These are phyloP conservation scores for Trametes pubescens DNA, from an alignment of 1,284 basidiomycete species.

Conservation along the genomic window DNA sequence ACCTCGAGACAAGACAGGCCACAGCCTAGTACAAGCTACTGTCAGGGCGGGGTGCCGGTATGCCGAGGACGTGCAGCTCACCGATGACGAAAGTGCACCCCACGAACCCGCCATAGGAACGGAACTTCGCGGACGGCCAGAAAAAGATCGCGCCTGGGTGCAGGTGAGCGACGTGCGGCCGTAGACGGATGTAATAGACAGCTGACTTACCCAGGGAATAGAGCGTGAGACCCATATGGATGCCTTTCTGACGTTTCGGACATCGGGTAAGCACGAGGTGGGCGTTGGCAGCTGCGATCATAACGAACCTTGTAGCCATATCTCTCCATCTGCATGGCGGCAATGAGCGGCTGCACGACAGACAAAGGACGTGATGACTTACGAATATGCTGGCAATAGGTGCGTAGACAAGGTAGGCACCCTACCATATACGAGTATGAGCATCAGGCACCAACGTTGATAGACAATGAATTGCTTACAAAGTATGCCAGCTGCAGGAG, in stretches of 20 bases:
- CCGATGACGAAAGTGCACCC: constrained; percentile 75
- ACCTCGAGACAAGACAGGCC: constrained; percentile 77
- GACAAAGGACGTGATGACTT: not conserved
- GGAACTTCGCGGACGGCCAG: constrained; percentile 80
- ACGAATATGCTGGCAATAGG: constrained; percentile 41
- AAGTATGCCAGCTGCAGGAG: constrained; percentile 90
- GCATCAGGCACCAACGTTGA: constrained; percentile 11
- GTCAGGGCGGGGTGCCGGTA: constrained; percentile 3
- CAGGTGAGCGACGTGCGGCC: constrained; percentile 15
- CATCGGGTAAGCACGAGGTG: constrained; percentile 14
- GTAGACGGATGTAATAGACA: constrained; percentile 15
- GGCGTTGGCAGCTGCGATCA: constrained; percentile 7
- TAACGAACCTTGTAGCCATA: constrained; percentile 64
- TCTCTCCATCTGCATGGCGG: constrained; percentile 56
- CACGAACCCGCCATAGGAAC: constrained; percentile 77
- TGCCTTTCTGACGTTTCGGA: constrained; percentile 54
- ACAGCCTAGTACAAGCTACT: constrained; percentile 56
- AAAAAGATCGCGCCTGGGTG: constrained; percentile 72
- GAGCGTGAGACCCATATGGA: constrained; percentile 73
- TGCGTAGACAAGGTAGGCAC: constrained; percentile 74
- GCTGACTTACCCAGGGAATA: constrained; percentile 65
- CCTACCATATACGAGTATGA: constrained; percentile 42
- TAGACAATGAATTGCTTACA: constrained; percentile 43
- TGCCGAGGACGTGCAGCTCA: constrained; percentile 35
- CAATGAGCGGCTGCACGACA: not conserved